Conservation (phyloP, 495 filamentous ascomycete species). For the Aspergillus cristatus region DNA sequence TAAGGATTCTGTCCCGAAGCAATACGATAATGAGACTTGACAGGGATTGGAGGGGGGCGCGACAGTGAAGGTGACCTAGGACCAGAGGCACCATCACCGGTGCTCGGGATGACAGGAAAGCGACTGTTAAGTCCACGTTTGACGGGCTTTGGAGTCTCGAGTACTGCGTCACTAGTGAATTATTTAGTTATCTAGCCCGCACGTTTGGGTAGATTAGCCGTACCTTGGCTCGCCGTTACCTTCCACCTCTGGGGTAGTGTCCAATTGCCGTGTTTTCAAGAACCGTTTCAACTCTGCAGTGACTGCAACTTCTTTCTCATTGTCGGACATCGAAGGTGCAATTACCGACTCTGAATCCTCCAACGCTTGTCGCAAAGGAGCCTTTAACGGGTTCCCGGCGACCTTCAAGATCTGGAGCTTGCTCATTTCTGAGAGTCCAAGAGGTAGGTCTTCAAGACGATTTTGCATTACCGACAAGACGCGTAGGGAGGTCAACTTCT, state of each 20-base stretch:
- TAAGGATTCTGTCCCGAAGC: constrained; percentile 61
- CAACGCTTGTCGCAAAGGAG: constrained; percentile 36
- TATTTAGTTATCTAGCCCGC: constrained; percentile 2
- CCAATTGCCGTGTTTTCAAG: constrained; percentile 51
- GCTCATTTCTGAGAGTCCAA: constrained; percentile 77
- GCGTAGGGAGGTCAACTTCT: constrained; percentile 63
- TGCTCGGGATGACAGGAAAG: constrained; percentile 73
- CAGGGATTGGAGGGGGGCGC: constrained; percentile 62
- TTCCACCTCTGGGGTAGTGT: constrained; percentile 48
- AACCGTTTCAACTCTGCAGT: constrained; percentile 71
- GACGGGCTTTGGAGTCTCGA: constrained; percentile 68
- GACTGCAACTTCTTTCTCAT: constrained; percentile 56
- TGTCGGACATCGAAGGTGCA: constrained; percentile 39
- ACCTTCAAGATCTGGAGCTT: constrained; percentile 82
- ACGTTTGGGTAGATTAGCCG: not conserved
- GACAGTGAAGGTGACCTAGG: constrained; percentile 56
- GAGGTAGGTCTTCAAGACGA: constrained; percentile 71
- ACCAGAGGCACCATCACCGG: constrained; percentile 37
- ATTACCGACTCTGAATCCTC: constrained; percentile 35
- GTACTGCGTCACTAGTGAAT: constrained; percentile 40
- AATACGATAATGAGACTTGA: constrained; percentile 68
- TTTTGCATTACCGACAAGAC: constrained; percentile 78
- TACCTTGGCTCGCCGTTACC: constrained; percentile 59
- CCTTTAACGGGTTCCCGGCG: constrained; percentile 68
- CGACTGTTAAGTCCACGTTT: constrained; percentile 66